Evolutionary conservation across 2,329 filamentous ascomycete species (phyloP).

Genomic region (Acrocalymma vagum): DNA sequence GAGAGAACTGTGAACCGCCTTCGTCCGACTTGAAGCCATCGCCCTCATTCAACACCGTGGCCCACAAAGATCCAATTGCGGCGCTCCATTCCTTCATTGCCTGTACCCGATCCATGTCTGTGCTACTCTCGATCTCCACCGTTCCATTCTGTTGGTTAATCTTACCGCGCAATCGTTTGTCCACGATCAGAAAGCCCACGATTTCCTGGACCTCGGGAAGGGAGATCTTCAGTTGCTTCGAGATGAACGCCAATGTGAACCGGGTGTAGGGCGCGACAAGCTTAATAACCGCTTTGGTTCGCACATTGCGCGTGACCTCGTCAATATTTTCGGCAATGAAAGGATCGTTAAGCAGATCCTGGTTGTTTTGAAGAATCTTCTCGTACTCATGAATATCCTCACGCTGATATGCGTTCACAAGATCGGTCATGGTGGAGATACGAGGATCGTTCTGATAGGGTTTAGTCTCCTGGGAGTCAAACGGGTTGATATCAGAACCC

Average conservation of each 20-base stretch:
- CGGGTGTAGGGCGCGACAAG: conserved; percentile 94
- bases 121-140: conserved; percentile 78
- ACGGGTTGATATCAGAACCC: conserved; percentile 98
- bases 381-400: conserved; percentile 95
- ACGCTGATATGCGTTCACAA: conserved; percentile 95
- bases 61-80: conserved; percentile 74
- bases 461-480: conserved; percentile 98
- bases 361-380: conserved; percentile 83
- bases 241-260: conserved; percentile 88
- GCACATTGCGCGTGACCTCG: conserved; percentile 97
- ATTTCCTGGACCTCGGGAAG: conserved; percentile 92
- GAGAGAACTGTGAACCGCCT: conserved; percentile 45
- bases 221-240: conserved; percentile 85
- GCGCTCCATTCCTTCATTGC: conserved; percentile 77
- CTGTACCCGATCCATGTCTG: conserved; percentile 76
- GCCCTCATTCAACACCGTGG: conserved; percentile 77
- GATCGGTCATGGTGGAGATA: conserved; percentile 95
- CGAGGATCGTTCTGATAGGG: conserved; percentile 96
- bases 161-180: conserved; percentile 84
- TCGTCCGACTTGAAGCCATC: conserved; percentile 72
- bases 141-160: conserved; percentile 89
- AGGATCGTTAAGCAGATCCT: conserved; percentile 86
- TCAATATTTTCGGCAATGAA: conserved; percentile 99
- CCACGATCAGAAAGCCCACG: conserved; percentile 90
- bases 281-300: conserved; percentile 93